phyloP scores from a whole-genome alignment of 1,284 basidiomycete genomes.

The Ceratobasidium sp. region DNA sequence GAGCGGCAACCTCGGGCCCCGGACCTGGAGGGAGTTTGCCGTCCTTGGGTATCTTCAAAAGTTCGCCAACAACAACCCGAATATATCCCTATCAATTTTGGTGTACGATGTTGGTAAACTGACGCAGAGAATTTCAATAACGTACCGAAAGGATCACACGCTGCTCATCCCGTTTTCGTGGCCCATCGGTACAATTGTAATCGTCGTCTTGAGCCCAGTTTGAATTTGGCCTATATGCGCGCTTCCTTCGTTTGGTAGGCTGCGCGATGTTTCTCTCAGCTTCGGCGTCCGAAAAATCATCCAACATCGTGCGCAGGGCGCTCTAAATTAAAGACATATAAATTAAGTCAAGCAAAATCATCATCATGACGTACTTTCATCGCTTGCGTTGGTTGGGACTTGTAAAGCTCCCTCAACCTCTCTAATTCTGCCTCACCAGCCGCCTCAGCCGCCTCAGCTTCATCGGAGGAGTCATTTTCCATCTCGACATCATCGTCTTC shows the following conservation, averaged over 20 bases:
- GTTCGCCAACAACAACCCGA: neutral
- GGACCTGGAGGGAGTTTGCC: neutral
- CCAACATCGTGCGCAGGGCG: neutral
- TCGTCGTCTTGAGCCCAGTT: neutral
- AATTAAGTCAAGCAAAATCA: neutral
- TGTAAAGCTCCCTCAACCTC: no score
- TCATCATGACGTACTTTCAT: neutral
- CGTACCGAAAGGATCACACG: neutral
- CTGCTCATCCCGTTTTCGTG: neutral
- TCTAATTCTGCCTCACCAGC: no score
- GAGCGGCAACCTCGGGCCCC: neutral
- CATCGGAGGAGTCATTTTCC: no score
- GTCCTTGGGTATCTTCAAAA: neutral
- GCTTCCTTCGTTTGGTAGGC: neutral
- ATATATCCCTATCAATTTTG: neutral
- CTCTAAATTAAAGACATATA: neutral
- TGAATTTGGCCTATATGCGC: no score
- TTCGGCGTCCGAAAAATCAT: neutral
- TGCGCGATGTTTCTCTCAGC: neutral
- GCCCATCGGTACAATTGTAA: neutral
- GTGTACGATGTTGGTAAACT: neutral
- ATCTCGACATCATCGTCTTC: no score
- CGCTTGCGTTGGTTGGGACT: no score
- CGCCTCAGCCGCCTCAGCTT: no score
- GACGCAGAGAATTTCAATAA: neutral